phyloP scores from a whole-genome alignment of 257 asterid species.

The Primulina eburnea region DNA sequence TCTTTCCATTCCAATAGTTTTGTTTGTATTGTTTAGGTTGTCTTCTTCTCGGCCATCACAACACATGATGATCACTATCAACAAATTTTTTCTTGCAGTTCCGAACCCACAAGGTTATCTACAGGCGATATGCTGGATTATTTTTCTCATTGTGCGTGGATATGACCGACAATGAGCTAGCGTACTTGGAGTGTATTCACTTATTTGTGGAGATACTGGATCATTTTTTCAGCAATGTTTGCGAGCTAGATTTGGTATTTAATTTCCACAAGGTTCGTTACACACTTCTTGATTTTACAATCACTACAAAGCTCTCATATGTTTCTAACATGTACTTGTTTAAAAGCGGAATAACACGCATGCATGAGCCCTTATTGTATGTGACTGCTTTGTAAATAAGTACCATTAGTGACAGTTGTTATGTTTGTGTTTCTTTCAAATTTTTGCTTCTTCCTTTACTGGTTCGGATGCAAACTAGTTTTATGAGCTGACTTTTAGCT shows the following conservation, averaged over 20 bases:
- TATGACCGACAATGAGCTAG: conserved; percentile 93
- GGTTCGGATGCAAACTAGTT: background rate
- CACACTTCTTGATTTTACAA: background rate
- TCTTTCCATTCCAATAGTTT: background rate
- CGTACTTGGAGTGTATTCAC: conserved; percentile 84
- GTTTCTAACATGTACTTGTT: background rate
- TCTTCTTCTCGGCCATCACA: background rate
- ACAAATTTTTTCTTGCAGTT: conserved; percentile 47
- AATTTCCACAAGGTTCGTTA: conserved; percentile 87
- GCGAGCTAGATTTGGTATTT: conserved; percentile 92
- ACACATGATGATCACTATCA: conserved; percentile 10
- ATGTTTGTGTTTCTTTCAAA: background rate
- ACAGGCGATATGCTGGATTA: conserved; percentile 94
- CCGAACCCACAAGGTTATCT: conserved; percentile 91
- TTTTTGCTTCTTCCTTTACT: background rate
- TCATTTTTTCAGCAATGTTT: conserved; percentile 95
- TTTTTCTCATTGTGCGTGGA: conserved; percentile 95
- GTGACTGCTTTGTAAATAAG: background rate
- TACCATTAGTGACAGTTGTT: background rate
- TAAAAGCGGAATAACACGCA: background rate
- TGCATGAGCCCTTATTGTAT: background rate
- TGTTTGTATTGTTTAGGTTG: background rate
- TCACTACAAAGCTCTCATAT: background rate
- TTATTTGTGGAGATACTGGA: conserved; percentile 97
- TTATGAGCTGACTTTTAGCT: background rate